phyloP scores from a whole-genome alignment of 2,329 filamentous ascomycete species.

The Aotearoamyces nothofagi region DNA sequence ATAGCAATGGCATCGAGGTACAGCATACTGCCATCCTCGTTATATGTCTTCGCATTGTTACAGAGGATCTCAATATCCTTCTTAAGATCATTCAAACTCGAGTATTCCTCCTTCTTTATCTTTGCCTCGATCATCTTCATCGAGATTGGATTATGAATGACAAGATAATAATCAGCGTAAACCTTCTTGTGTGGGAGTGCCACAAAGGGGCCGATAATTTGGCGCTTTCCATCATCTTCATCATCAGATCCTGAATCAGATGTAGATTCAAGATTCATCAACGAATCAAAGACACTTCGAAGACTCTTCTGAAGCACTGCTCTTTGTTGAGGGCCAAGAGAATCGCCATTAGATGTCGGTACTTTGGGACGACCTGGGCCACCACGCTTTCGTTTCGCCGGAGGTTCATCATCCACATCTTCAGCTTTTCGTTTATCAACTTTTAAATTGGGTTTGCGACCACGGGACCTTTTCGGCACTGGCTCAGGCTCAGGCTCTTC shows the following conservation, averaged over 20 bases:
- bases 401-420: constrained; percentile 54
- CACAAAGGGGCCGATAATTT: constrained; percentile 88
- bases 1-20: constrained; percentile 89
- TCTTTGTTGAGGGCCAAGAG: constrained; percentile 54
- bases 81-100: constrained; percentile 62
- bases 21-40: constrained; percentile 85
- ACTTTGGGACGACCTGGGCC: constrained; percentile 54
- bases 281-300: constrained; percentile 57
- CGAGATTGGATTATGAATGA: constrained; percentile 85
- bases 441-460: constrained; percentile 61
- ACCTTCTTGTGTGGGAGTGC: constrained; percentile 78
- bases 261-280: constrained; percentile 77
- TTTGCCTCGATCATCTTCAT: constrained; percentile 92
- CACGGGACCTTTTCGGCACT: constrained; percentile 64
- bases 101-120: constrained; percentile 94
- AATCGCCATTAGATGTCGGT: constrained; percentile 28
- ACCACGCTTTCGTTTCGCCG: constrained; percentile 63
- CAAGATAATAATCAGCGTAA: constrained; percentile 88
- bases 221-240: constrained; percentile 45
- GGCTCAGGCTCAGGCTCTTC: constrained; percentile 46
- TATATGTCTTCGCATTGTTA: constrained; percentile 86
- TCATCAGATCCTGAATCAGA: constrained; percentile 39
- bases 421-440: constrained; percentile 77
- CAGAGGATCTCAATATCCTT: constrained; percentile 75
- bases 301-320: constrained; percentile 67